Percentiles rank a stretch among this genome's conserved stretches.
Evolutionary conservation across 164 flowering plant genomes (phyloP).

Genomic region (Vitis amurensis): DNA sequence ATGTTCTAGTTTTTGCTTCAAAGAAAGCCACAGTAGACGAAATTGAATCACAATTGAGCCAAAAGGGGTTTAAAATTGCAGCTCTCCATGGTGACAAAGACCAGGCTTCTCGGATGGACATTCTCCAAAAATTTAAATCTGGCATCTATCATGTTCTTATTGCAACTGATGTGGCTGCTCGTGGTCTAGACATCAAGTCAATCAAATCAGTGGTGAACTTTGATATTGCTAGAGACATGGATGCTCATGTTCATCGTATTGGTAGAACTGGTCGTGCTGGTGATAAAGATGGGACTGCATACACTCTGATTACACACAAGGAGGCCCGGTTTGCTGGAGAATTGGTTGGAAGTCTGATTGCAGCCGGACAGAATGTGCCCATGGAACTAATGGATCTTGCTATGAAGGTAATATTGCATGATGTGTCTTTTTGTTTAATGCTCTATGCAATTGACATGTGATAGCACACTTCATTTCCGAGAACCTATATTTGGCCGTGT

Average conservation of each 20-base stretch:
- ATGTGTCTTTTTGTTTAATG: background rate
- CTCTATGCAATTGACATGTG: too few species aligned
- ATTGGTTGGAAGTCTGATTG: conserved; percentile 85
- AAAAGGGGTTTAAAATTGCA: conserved; percentile 71
- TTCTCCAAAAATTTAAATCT: conserved; percentile 79
- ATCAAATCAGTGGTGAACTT: conserved; percentile 91
- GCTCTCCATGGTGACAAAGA: conserved; percentile 99
- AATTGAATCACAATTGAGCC: conserved; percentile 64
- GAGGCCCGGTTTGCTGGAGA: conserved; percentile 98
- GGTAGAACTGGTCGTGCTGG: conserved; percentile 99
- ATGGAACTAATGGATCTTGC: conserved; percentile 94
- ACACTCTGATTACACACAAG: conserved; percentile 85
- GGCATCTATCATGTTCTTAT: conserved; percentile 82
- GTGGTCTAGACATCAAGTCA: conserved; percentile 95
- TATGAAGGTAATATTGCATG: conserved; percentile 71
- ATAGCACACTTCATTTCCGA: too few species aligned
- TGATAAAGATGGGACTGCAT: conserved; percentile 92
- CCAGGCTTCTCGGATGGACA: conserved; percentile 90
- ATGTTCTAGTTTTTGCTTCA: conserved; percentile 88
- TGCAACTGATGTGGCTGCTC: conserved; percentile 98
- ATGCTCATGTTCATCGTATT: conserved; percentile 99
- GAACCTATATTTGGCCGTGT: background rate
- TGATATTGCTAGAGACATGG: conserved; percentile 95
- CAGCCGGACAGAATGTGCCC: conserved; percentile 97
- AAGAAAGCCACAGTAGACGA: conserved; percentile 90